Evolutionary conservation across 2,329 filamentous ascomycete genomes (phyloP).

Genomic region (Exophiala phaeomuriformis): DNA sequence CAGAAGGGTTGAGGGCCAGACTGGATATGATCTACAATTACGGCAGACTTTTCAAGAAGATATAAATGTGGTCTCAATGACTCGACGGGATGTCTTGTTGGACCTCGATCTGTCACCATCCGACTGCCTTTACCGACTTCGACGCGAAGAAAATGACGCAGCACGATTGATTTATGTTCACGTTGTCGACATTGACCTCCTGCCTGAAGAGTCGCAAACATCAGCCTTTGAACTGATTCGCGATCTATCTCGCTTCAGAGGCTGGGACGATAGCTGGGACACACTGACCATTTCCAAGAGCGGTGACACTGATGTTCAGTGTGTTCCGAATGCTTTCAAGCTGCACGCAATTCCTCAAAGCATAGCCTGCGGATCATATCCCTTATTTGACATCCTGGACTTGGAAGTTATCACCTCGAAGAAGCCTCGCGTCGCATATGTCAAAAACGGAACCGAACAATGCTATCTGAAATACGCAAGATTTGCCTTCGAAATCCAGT

Average conservation of each 20-base stretch:
- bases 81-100: background rate
- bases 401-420: background rate
- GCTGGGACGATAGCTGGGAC: background rate
- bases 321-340: background rate
- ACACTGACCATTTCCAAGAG: background rate
- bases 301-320: background rate
- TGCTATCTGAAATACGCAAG: conserved; percentile 1
- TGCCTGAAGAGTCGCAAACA: background rate
- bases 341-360: background rate
- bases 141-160: background rate
- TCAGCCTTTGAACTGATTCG: background rate
- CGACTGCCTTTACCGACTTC: background rate
- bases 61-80: background rate
- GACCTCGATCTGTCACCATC: background rate
- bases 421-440: background rate
- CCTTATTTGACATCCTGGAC: background rate
- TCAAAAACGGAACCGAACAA: background rate
- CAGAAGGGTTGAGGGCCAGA: too few species aligned
- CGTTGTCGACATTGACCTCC: background rate
- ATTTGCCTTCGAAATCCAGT: background rate
- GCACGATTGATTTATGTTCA: background rate
- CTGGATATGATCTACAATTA: too few species aligned
- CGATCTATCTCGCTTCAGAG: background rate
- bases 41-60: too few species aligned
- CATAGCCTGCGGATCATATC: background rate